Base-by-base conservation (phyloP, 2,329 filamentous ascomycete genomes). In the Arthrobotrys megalospora region DNA sequence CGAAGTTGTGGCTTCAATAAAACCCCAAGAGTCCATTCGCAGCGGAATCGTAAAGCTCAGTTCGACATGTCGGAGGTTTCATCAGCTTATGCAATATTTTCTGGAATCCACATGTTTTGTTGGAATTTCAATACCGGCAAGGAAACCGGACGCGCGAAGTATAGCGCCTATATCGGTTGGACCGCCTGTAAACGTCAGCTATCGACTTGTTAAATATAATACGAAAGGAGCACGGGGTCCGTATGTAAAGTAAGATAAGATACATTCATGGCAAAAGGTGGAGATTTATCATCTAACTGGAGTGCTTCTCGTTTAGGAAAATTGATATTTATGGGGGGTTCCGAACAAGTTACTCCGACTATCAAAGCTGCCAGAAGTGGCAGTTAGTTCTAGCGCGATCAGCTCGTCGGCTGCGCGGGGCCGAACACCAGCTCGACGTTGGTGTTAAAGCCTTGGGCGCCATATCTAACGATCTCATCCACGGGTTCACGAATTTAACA, bases 51-150 rank as follows among this genome's bases (percentile, higher is more conserved):
- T 63, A 5, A 14, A 53, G 11, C 55, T 63, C 14, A 64, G 55
- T 19, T 38, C 24, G 19, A 32, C 50, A 24, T 71, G 67, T 43
- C 55, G 47, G 3, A 28, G 41, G 10, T 71, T 71, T 14, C 50
- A 71, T n/a, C 38, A 63, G n/a, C 36, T 60, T 36, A 48, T 71
- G 28, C 67, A 71, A 21, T 64, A 38, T 58, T 60, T 52, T 32
- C 21, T 71, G 4, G 45, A 71, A 28, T 71, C 67, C 8, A 63
- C 48, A 32, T 71, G 67, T 16, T 52, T 45, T 45, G 16, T 71
- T 12, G 43, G 32, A 6, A 16, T 71, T 4, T 63, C 67, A 3
- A 62, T 71, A 10, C 66, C 66, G 11, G 60, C 24, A n/a, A 52
- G 14, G 21, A 28, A 28, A 5, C 24, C 47, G 52, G 48, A 55